phyloP scores from a whole-genome alignment of 345 rosid genomes.

The Balakata baccata region DNA sequence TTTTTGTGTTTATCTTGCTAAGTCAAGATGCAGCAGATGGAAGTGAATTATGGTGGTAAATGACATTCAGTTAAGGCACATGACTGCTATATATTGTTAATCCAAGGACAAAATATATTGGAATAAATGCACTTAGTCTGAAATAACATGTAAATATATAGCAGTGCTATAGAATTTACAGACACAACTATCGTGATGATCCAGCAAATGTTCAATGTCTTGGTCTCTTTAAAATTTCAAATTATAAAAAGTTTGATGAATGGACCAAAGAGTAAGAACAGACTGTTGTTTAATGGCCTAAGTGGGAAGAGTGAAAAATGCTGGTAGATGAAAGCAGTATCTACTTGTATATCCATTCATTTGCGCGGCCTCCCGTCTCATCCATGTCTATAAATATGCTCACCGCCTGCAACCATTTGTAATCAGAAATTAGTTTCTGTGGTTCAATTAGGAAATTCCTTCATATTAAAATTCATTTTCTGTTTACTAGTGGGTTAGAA shows the following conservation, averaged over 20 bases:
- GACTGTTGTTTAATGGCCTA: neutral
- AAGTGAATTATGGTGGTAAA: no score
- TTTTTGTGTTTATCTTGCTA: no score
- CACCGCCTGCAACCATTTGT: slow-evolving; percentile 65
- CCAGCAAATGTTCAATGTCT: slow-evolving; percentile 2
- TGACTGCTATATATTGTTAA: neutral
- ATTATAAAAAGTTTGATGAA: neutral
- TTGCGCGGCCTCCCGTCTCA: slow-evolving; percentile 83
- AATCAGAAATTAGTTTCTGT: neutral
- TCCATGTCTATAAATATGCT: slow-evolving; percentile 98
- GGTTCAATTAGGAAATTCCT: no score
- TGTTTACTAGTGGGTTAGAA: no score
- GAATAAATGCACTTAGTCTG: neutral
- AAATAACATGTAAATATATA: neutral
- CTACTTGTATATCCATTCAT: slow-evolving; percentile 96
- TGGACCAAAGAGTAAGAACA: neutral
- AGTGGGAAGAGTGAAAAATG: neutral
- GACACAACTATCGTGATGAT: neutral
- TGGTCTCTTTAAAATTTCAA: neutral
- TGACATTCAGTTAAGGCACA: no score
- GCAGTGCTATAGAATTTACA: neutral
- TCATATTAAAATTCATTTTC: no score
- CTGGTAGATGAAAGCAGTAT: neutral
- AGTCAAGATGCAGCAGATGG: no score
- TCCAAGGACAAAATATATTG: neutral